phyloP scores from a whole-genome alignment of 129 eudicot species.

The Glebionis coronaria region DNA sequence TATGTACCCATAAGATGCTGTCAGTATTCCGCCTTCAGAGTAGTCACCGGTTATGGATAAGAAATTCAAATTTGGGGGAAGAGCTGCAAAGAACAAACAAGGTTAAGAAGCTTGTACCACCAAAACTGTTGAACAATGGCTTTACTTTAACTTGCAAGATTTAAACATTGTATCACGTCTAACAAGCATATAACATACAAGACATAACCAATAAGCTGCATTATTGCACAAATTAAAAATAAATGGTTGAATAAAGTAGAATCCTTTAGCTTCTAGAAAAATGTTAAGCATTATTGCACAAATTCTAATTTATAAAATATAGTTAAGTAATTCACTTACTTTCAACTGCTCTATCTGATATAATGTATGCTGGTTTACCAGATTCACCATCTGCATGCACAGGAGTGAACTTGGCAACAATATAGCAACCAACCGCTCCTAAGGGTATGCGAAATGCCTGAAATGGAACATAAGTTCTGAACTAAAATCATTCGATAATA shows the following conservation, averaged over 20 bases:
- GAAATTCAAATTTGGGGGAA: conserved; percentile 92
- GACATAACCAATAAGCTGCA: too few species aligned
- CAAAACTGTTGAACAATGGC: not conserved
- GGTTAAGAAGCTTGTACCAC: conserved; percentile 16
- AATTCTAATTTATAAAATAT: not conserved
- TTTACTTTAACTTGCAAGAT: not conserved
- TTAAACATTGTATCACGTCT: too few species aligned
- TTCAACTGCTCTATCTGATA: conserved; percentile 70
- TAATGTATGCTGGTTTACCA: conserved; percentile 72
- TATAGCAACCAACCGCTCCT: conserved; percentile 88
- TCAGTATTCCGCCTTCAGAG: conserved; percentile 76
- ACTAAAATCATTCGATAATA: conserved; percentile 11
- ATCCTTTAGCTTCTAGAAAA: too few species aligned
- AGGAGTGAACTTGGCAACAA: conserved; percentile 93
- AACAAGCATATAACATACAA: too few species aligned
- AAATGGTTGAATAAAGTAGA: too few species aligned
- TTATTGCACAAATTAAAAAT: too few species aligned
- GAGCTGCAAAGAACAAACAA: conserved; percentile 60
- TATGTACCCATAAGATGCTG: conserved; percentile 96
- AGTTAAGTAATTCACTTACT: conserved; percentile 45
- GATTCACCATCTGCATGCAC: conserved; percentile 94
- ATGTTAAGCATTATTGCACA: too few species aligned
- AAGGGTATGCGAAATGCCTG: conserved; percentile 94
- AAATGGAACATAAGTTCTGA: conserved; percentile 14
- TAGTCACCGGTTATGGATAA: conserved; percentile 93